Conservation (phyloP, 192 early-diverging fungal species). For the Kappamyces sp. region DNA sequence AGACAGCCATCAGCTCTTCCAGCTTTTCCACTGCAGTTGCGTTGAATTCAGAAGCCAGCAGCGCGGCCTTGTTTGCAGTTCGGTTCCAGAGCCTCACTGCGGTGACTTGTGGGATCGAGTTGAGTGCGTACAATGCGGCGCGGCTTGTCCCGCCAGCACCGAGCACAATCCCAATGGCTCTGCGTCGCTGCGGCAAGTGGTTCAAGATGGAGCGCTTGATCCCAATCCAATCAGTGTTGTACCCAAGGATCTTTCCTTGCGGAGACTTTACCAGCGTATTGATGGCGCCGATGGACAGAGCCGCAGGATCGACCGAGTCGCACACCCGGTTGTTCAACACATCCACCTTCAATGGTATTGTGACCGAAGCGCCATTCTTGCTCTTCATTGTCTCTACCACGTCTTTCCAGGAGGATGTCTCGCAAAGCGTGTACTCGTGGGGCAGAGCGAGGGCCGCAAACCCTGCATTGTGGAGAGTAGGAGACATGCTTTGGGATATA, state of each 20-base stretch:
- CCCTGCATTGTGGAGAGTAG: conserved; percentile 86
- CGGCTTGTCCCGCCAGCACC: conserved; percentile 93
- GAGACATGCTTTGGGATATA: conserved; percentile 84
- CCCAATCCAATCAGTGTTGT: conserved; percentile 96
- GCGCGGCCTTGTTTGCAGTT: conserved; percentile 65
- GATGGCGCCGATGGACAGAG: conserved; percentile 84
- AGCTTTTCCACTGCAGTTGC: conserved; percentile 40
- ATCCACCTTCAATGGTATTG: conserved; percentile 89
- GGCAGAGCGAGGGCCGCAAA: conserved; percentile 82
- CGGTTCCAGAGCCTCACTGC: conserved; percentile 82
- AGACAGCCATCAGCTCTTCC: conserved; percentile 43
- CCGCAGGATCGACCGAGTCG: conserved; percentile 66
- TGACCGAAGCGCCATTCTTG: conserved; percentile 86
- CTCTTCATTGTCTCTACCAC: conserved; percentile 37
- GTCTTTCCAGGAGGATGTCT: conserved; percentile 57
- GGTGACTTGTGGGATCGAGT: conserved; percentile 41
- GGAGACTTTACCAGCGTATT: conserved; percentile 66
- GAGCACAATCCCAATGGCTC: conserved; percentile 70
- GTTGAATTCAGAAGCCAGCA: conserved; percentile 45
- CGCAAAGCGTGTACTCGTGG: conserved; percentile 67
- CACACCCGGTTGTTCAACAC: conserved; percentile 64
- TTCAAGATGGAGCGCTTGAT: conserved; percentile 59
- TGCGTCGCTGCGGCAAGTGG: neutral
- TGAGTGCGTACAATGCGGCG: conserved; percentile 82
- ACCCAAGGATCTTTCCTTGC: conserved; percentile 57